Base-by-base conservation (phyloP, 2,329 filamentous ascomycete genomes). In the Penicillium sp. region DNA sequence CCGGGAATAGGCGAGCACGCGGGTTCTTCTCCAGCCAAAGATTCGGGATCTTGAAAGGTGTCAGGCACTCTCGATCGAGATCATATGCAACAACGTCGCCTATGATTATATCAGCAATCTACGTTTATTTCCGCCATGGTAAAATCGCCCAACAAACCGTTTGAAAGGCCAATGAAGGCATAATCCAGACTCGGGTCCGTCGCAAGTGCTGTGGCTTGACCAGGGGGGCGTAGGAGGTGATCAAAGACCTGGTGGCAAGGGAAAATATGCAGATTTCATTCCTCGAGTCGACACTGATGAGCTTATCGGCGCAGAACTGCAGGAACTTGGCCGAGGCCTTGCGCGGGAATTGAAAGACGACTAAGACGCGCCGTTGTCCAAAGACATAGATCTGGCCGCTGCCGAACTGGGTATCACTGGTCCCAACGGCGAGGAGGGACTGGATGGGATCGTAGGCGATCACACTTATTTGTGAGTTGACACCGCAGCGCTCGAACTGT, bases 171-270 rank as follows among this genome's bases (percentile, higher is more conserved):
- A 42, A 97, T 77, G 56, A 99, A 87, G 34, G 87, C 90, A 85
- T 95, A 99, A 71, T 99, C 94, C 54, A 99, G 79, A 75, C 90
- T 89, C 0, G 93, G 90, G 69, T 99, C 94, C 7, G 88, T 91
- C 52, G 88, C 80, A 64, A 97, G 70, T 29, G 84, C 82, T 13
- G 84, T 86, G 18, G 92, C 89, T 45, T 85, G 81, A 6, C 90
- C 91, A 21, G 0, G 90, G 89, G 86, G 4, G 88, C 84, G 67
- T 91, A 87, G 31, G 84, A 85, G 24, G 85, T 83, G 36, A 90
- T 61, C 50, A 87, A 79, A 50, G 79, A 79, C 62, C 85, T 88
- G 0, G 83, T 82, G 58, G 88, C 84, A 23, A 96, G 79, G 52
- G 94, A 88, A 81, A 89, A 97, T 63, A 97, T 78, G 45, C 82